Evolutionary conservation across 2,329 filamentous ascomycete species (phyloP), one percentile per base, ranked within the genome.

Genomic region (Colletotrichum sp.): DNA sequence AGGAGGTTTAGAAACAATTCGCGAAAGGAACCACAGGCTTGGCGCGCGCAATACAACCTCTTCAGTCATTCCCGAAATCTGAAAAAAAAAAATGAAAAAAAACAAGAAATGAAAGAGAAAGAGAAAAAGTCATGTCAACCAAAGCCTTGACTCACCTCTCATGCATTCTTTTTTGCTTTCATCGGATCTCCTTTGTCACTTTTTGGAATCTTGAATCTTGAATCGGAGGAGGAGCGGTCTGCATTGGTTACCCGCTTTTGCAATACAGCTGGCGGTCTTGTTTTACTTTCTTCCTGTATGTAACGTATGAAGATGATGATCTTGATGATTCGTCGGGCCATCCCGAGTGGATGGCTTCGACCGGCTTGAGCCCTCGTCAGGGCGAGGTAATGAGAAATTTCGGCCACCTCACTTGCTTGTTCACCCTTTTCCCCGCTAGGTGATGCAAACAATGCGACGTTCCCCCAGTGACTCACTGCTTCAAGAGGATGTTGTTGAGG

Each of bases 351-450:
- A 79, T 73, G 79, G 71, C 68, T 75, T 70, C 76, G 77, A 73
- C 71, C 78, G 78, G 79, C 78, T 80, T 79, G 77, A 79, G 80
- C 82, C 82, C 81, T 80, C 79, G 78, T 82, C 75, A 79, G 80
- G 83, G 81, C 78, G 81, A 79, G 80, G 81, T 82, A 84, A 84
- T 84, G 82, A 83, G 81, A 84, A 79, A 83, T 80, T 48, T 82
- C 81, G 82, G 84, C 83, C 83, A 80, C 81, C 83, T 84, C 84
- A 80, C 25, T 15, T 48, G 43, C 22, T 39, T 48, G 36, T 66
- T 74, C 9, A 22, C 16, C 39, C 8, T 66, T n/a, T 56, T 13
- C 22, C 34, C 25, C 66, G 28, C 55, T 9, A 3, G 56, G 43
- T 52, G 18, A 66, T 52, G 43, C 43, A 48, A 22, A 48, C 1